A percentile compares a stretch with the other conserved stretches of the same genome.
phyloP scores from a whole-genome alignment of 2,329 filamentous ascomycete genomes.

The Botrytis elliptica region DNA sequence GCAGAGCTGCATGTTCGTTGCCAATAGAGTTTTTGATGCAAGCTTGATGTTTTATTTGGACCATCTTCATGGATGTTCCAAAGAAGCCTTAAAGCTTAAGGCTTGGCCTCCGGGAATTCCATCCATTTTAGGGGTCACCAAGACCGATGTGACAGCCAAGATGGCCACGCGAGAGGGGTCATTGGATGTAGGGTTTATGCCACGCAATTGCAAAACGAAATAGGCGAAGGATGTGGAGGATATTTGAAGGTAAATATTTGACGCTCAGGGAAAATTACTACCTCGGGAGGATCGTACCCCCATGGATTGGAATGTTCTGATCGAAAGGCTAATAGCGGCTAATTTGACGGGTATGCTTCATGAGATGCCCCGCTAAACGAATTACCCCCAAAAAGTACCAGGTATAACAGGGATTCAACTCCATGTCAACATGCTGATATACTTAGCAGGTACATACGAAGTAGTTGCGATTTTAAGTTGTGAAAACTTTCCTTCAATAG shows the following conservation, averaged over 20 bases:
- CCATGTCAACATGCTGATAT: not conserved
- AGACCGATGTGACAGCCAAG: slow-evolving; percentile 1
- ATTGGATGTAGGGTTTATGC: not conserved
- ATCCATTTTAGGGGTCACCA: not conserved
- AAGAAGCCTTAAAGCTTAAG: not conserved
- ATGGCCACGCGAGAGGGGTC: not conserved
- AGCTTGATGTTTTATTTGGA: not conserved
- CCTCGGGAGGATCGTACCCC: slow-evolving; percentile 5
- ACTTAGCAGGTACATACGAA: not conserved
- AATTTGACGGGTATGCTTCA: slow-evolving; percentile 6
- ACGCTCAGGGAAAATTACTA: not conserved
- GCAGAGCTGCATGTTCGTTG: slow-evolving; percentile 7
- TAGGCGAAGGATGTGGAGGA: slow-evolving; percentile 7
- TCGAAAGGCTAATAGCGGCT: slow-evolving; percentile 8
- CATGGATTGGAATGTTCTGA: not conserved
- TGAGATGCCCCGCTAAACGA: slow-evolving; percentile 11
- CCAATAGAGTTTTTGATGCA: slow-evolving; percentile 7
- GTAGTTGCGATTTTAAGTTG: not conserved
- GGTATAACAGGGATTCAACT: not conserved
- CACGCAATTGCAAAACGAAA: not conserved
- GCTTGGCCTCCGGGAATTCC: not conserved
- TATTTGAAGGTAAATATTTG: not conserved
- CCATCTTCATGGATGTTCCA: not conserved
- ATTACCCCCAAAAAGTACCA: not conserved
- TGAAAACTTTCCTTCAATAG: slow-evolving; percentile 10